Base-by-base conservation (phyloP, 2,329 filamentous ascomycete species). In the Fusarium sp. region DNA sequence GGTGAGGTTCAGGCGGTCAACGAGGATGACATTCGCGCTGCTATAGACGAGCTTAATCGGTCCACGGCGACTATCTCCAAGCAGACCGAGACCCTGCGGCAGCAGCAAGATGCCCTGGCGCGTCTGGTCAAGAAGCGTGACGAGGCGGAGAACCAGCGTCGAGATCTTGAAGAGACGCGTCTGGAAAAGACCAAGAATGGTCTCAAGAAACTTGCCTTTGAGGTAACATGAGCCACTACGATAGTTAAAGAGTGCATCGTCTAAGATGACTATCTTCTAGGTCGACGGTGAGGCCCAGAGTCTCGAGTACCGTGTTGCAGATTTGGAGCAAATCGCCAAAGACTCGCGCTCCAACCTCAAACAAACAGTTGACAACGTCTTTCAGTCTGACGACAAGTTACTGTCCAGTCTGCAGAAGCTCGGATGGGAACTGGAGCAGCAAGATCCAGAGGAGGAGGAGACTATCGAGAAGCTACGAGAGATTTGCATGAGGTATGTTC, bases 381-480 rank as follows among this genome's bases (percentile, higher is more conserved):
- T 90, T 8, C 78, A 80, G 8, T 84, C 86, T 2, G 89, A 92
- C 58, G 88, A 91, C 70, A 86, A 85, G 59, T 78, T 91, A 3
- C 76, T 91, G 2, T 79, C 83, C 19, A 87, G 87, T 56, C 77
- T 92, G 3, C 86, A 90, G 69, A 90, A 89, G 64, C 80, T 91
- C 2, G 83, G 88, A 0, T 82, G 82, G 56, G 87, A 88, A 64
- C 79, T 91, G 4, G 79, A 85, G 9, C 78, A 79, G 5, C 79
- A 82, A 42, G 77, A 82, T 24, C 78, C 79, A 0, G 81, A 84
- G 8, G 83, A 87, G 44, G 78, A 84, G 40, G 75, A 81, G 51
- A 80, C 79, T 3, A 76, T 88, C 9, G 80, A 84, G 38, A 81
- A 82, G 57, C 81, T 90, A 65, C 85, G 86, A 70, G 89, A 83